These are phyloP conservation scores for Axilococcus clingmanii DNA, from an alignment of 139 green algal species.

Conservation along the genomic window DNA sequence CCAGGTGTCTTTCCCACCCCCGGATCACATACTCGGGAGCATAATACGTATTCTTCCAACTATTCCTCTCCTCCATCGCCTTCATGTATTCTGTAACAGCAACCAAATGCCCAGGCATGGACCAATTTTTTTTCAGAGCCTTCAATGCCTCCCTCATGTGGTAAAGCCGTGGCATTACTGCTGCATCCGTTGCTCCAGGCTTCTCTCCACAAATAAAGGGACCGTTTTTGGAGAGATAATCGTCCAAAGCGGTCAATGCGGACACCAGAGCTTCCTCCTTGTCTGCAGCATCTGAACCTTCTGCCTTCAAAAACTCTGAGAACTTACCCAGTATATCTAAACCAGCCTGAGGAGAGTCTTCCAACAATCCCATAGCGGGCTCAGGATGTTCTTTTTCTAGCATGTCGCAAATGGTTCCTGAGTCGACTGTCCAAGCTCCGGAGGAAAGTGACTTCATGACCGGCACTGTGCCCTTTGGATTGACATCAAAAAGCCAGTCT, in stretches of 20 bases:
- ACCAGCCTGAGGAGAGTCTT: slow-evolving; percentile 34
- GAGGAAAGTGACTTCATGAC: slow-evolving; percentile 57
- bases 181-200: slow-evolving; percentile 49
- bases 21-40: slow-evolving; percentile 34
- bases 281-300: slow-evolving; percentile 29
- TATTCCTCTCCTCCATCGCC: slow-evolving; percentile 26
- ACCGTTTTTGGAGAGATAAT: slow-evolving; percentile 17
- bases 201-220: slow-evolving; percentile 50
- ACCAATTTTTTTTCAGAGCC: slow-evolving; percentile 25
- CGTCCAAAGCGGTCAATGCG: slow-evolving; percentile 25
- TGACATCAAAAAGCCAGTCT: slow-evolving; percentile 65
- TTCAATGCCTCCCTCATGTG: slow-evolving; percentile 39
- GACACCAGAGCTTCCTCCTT: slow-evolving; percentile 32
- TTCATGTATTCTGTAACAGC: slow-evolving; percentile 50
- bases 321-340: slow-evolving; percentile 59
- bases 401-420: slow-evolving; percentile 53
- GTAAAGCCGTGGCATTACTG: slow-evolving; percentile 74
- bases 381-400: slow-evolving; percentile 64
- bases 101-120: slow-evolving; percentile 31
- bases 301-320: slow-evolving; percentile 42
- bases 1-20: slow-evolving; percentile 37
- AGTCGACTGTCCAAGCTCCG: slow-evolving; percentile 45
- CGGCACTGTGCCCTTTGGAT: slow-evolving; percentile 58
- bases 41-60: slow-evolving; percentile 59
- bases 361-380: slow-evolving; percentile 32